These are phyloP conservation scores for Dillenia suffruticosa DNA, from an alignment of 164 flowering plant genomes.

Conservation along the genomic window DNA sequence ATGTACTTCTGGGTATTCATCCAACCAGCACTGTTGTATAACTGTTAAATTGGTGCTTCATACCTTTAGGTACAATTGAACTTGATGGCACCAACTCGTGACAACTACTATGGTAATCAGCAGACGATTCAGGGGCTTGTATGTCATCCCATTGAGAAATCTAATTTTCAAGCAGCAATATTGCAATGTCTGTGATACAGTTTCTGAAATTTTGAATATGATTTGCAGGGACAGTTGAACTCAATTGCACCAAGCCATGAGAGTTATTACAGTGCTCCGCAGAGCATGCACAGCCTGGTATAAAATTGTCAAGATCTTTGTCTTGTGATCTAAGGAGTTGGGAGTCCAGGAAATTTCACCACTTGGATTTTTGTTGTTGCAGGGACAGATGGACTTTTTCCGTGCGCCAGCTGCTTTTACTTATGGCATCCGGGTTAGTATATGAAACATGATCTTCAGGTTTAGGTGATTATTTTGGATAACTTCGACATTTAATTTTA, in stretches of 20 bases:
- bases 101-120: slow-evolving; percentile 42
- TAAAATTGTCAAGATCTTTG: not conserved
- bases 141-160: slow-evolving; percentile 6
- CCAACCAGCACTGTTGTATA: too few species aligned
- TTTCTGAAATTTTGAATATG: not conserved
- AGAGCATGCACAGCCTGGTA: slow-evolving; percentile 50
- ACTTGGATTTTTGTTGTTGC: slow-evolving; percentile 9
- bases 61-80: slow-evolving; percentile 39
- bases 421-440: slow-evolving; percentile 48
- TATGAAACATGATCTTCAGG: not conserved
- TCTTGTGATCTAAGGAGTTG: too few species aligned
- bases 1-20: not conserved
- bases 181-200: not conserved
- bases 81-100: slow-evolving; percentile 53
- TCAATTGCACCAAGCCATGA: slow-evolving; percentile 51
- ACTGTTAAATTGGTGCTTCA: not conserved
- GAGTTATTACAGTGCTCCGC: slow-evolving; percentile 39
- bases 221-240: slow-evolving; percentile 41
- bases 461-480: not conserved
- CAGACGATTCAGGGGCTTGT: slow-evolving; percentile 58
- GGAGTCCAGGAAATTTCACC: too few species aligned
- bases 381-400: slow-evolving; percentile 59
- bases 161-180: not conserved
- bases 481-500: not conserved
- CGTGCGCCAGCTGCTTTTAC: slow-evolving; percentile 28